These are phyloP conservation scores for Toxicodendron radicans DNA, from an alignment of 345 rosid genomes.

Conservation along the genomic window DNA sequence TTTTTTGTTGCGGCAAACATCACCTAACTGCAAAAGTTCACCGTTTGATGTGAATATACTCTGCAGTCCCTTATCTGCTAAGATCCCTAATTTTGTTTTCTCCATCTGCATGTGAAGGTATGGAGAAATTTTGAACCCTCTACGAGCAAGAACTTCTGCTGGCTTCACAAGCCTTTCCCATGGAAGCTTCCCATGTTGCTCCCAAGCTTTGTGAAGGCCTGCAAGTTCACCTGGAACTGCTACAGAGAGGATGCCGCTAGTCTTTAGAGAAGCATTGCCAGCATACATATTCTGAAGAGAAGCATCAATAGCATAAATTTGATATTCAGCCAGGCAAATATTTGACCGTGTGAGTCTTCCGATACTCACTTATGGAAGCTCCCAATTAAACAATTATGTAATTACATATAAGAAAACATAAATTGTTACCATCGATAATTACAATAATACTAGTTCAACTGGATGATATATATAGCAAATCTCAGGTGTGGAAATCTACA, in stretches of 20 bases:
- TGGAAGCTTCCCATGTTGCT: slow-evolving; percentile 50
- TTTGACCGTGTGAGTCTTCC: too few species aligned
- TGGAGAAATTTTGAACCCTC: slow-evolving; percentile 53
- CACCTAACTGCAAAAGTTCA: slow-evolving; percentile 38
- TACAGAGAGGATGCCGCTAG: slow-evolving; percentile 48
- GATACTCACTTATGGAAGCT: background rate
- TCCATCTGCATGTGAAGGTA: slow-evolving; percentile 55
- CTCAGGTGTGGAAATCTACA: too few species aligned
- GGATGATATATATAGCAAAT: too few species aligned
- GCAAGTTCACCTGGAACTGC: slow-evolving; percentile 64
- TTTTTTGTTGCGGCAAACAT: slow-evolving; percentile 40
- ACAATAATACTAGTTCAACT: too few species aligned
- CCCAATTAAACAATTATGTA: too few species aligned
- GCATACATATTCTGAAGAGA: slow-evolving; percentile 51
- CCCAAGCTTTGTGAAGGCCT: slow-evolving; percentile 58
- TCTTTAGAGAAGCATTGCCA: slow-evolving; percentile 39
- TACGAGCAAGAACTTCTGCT: slow-evolving; percentile 45
- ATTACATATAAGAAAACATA: too few species aligned
- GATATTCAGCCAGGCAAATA: too few species aligned
- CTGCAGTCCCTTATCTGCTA: slow-evolving; percentile 54
- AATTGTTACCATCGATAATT: too few species aligned
- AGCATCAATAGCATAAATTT: slow-evolving; percentile 5
- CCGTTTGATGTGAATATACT: slow-evolving; percentile 43
- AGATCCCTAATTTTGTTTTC: slow-evolving; percentile 22
- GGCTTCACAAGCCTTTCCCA: slow-evolving; percentile 54